Evolutionary conservation across 139 green algal genomes (phyloP), one percentile per base, ranked within the genome.

Genomic region (Coelastrella sp.): DNA sequence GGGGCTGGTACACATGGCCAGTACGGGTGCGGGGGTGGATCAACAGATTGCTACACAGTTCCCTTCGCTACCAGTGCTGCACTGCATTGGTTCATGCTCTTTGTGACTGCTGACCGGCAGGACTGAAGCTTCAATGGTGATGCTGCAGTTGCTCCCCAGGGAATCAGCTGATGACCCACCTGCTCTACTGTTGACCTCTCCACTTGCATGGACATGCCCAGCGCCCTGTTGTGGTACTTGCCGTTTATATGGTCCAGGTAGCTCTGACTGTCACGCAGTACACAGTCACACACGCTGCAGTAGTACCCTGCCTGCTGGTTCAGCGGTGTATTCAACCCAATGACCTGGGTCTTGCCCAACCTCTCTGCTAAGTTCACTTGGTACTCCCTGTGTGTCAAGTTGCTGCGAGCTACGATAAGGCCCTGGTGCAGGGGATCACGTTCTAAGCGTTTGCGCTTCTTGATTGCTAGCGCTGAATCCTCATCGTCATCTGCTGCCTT

Each of bases 181-280:
- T 99, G 94, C 66, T 99, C 96, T 79, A 97, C 95, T 0, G 94
- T 98, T 16, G 94, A 97, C 58, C 94, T 93, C 89, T 99, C 98
- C 59, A 99, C 97, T 2, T 93, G 85, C 98, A 99, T 99, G 81
- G 91, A 98, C 97, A 99, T 99, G 60, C 98, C 98, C 86, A 99
- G 91, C 60, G 97, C 97, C 4, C 97, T 91, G 92, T 99, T 98
- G 90, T 99, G 97, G 80, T 94, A 99, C 91, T 99, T 99, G 86
- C 98, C 98, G 89, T 99, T 99, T 92, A 99, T 99, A 94, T 99
- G 98, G 92, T 99, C 98, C 73, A 99, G 91, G 90, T 99, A 99
- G 4, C 95, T 96, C 84, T 95, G 89, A 0, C 96, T 99, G 93
- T 99, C 98, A 6, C 96, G 94, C 83, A 99, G 90, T 20, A 98